Evolutionary conservation across 2,329 filamentous ascomycete genomes (phyloP), one percentile per base, ranked within the genome.

Genomic region (Alternaria sp.): DNA sequence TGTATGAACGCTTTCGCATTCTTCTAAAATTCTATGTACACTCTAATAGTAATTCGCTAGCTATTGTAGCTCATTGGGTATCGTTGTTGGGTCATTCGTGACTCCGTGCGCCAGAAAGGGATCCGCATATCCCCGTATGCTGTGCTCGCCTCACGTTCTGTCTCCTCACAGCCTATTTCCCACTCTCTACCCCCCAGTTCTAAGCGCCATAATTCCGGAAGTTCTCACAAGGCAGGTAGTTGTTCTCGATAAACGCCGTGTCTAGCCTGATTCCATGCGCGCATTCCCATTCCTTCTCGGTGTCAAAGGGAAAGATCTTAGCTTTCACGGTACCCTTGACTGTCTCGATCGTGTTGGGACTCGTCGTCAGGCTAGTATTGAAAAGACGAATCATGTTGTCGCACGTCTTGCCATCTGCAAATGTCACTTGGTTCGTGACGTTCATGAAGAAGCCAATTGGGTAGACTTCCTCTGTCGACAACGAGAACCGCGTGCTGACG

Each of bases 361-460:
- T 70, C 0, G 72, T 72, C 0, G 81, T 79, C 3, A 84, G 70
- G 1, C 77, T 75, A 0, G 83, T 83, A 62, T 84, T 80, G 71
- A 81, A 85, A 11, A 84, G 59, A 12, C 80, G 73, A 12, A 79
- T 74, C 72, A 82, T 80, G 34, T 81, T 78, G 51, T 84, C 81
- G 70, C 83, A 85, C 0, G 70, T 65, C 43, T 73, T 69, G 9
- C 75, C 75, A 51, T 81, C 74, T 9, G 76, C 78, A 60, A 84
- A 84, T 5, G 76, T 77, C 1, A 84, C 84, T 69, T 87, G 85
- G 67, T 87, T 87, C 3, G 85, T 86, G 46, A 85, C 75, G 68
- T 86, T 86, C 22, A 71, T 69, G 71, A 82, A 82, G 57, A 85
- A 82, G 1, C 68, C 66, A 4, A 85, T 62, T 0, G 81, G 77